Conservation (phyloP, 129 eudicot species). For the Chrysanthemum lavandulifolium region DNA sequence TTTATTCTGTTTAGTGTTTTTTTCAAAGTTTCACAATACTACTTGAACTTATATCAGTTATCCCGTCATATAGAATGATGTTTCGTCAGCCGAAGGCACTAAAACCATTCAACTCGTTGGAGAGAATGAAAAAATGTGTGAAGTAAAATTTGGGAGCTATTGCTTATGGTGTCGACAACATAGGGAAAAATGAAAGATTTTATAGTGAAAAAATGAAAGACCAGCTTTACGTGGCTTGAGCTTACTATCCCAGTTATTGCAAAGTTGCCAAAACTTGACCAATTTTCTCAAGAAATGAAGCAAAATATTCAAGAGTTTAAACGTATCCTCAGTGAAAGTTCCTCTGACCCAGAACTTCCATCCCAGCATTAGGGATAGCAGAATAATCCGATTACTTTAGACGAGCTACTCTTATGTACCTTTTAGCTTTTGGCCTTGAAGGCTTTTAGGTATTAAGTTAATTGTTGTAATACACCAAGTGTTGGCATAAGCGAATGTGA, state of each 20-base stretch:
- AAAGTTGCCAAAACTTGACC: no score
- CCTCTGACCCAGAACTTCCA: no score
- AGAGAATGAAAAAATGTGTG: slow-evolving; percentile 72
- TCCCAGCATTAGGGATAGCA: no score
- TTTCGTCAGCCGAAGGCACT: slow-evolving; percentile 28
- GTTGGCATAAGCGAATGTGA: no score
- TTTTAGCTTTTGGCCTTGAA: background rate
- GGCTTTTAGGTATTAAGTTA: slow-evolving; percentile 16
- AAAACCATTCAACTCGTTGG: slow-evolving; percentile 30
- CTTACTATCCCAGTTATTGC: slow-evolving; percentile 23
- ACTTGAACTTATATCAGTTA: background rate
- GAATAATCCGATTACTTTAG: slow-evolving; percentile 28
- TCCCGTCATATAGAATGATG: slow-evolving; percentile 12
- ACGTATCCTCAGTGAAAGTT: no score
- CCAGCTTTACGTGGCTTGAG: slow-evolving; percentile 93
- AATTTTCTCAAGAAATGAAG: no score
- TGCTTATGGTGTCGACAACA: slow-evolving; percentile 85
- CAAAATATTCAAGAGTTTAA: no score
- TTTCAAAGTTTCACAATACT: background rate
- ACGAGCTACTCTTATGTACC: slow-evolving; percentile 7
- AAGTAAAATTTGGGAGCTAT: slow-evolving; percentile 84
- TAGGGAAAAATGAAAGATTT: slow-evolving; percentile 60
- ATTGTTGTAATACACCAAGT: slow-evolving; percentile 15
- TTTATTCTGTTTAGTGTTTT: background rate
- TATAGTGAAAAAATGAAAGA: slow-evolving; percentile 87